Percentiles rank a stretch among this genome's conserved stretches.
Evolutionary conservation across 2,329 filamentous ascomycete species (phyloP).

Genomic region (Fusarium concolor): DNA sequence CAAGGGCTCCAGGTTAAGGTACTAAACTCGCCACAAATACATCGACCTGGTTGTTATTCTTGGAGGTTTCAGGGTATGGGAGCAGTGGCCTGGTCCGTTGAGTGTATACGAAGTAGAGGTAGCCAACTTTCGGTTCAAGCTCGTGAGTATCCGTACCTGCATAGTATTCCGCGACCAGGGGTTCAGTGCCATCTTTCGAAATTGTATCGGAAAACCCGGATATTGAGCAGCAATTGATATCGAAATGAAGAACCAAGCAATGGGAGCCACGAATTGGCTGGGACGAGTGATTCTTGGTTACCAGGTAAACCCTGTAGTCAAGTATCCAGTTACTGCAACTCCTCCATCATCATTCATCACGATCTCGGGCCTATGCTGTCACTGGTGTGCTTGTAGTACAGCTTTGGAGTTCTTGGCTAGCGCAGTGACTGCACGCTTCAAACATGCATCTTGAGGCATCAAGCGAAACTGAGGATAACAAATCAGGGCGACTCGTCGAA

Average conservation of each 20-base stretch:
- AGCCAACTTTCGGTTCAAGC: not conserved
- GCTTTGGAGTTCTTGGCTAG: not conserved
- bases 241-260: slow-evolving; percentile 7
- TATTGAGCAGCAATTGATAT: slow-evolving; percentile 1
- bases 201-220: slow-evolving; percentile 19
- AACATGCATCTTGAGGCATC: not conserved
- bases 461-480: not conserved
- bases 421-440: not conserved
- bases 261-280: slow-evolving; percentile 5
- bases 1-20: not conserved
- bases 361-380: slow-evolving; percentile 20
- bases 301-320: not conserved
- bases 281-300: slow-evolving; percentile 6
- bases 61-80: not conserved
- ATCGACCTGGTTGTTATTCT: not conserved
- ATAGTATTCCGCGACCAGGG: slow-evolving; percentile 25
- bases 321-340: not conserved
- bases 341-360: slow-evolving; percentile 36
- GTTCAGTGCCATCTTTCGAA: slow-evolving; percentile 5
- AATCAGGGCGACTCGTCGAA: not conserved
- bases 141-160: slow-evolving; percentile 25
- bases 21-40: not conserved
- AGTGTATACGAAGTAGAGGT: not conserved
- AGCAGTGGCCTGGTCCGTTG: not conserved
- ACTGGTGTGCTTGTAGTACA: slow-evolving; percentile 15